Base-by-base conservation (phyloP, 2,329 filamentous ascomycete species). In the Daldinia eschscholtzii region DNA sequence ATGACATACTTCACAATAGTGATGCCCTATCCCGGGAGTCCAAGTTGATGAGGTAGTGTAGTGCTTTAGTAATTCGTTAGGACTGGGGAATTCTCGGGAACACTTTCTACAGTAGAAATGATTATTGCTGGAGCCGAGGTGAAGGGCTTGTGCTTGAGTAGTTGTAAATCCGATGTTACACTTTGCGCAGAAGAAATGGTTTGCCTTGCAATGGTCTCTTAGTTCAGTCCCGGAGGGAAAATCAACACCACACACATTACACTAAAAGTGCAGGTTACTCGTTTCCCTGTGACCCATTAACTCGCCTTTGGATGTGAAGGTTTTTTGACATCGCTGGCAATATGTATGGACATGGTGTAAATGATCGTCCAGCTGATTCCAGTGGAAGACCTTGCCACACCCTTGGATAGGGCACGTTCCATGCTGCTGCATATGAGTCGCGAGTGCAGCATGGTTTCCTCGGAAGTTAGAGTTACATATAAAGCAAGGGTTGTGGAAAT, bases 161-260 rank as follows among this genome's bases (percentile, higher is more conserved):
- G 65, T 64, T 4, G 26, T 12, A 10, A 66, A 63, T 7, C 33
- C 59, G 3, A 28, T 2, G 2, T 39, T 6, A 10, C 65, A 68
- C 26, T 39, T 62, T 1, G 1, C 9, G 46, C 69, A 69, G 52
- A n/a, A 57, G 52, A 39, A 61, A 35, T 69, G 66, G 5, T 37
- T 50, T 18, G 12, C 13, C 12, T 52, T 60, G 10, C 46, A 37
- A 26, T 68, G 61, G 5, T 30, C 1, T n/a, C 23, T 12, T 4
- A 65, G 15, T 26, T 12, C 10, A 6, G 1, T 10, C 12, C 3
- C 6, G 9, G 41, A 44, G 1, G 41, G 42, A 23, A 69, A 67
- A 3, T 71, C 69, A 13, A 67, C 50, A 23, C 57, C 30, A 42
- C 69, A 71, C 52, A 39, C 61, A n/a, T 56, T 26, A 23, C 66